These are phyloP conservation scores for Rhizophagus prolifer DNA, from an alignment of 192 early-diverging fungal species.

Conservation along the genomic window DNA sequence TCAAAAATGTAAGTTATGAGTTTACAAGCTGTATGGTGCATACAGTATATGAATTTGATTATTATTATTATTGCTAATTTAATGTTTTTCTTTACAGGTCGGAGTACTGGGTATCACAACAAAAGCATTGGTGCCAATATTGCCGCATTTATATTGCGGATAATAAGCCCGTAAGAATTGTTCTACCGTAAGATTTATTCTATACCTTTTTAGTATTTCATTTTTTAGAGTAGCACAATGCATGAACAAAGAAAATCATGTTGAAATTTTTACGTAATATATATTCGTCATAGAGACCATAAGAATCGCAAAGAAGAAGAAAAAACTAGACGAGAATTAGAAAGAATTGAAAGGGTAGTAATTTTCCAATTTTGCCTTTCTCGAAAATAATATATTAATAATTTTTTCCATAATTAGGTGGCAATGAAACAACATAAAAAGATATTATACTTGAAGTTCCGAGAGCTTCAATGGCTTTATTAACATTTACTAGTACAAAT, in stretches of 20 bases:
- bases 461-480: slow-evolving; percentile 5
- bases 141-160: slow-evolving; percentile 80
- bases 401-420: slow-evolving; percentile 27
- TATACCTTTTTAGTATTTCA: neutral
- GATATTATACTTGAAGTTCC: slow-evolving; percentile 41
- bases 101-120: slow-evolving; percentile 69
- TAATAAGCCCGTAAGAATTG: slow-evolving; percentile 70
- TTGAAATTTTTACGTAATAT: slow-evolving; percentile 72
- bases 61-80: neutral
- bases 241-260: slow-evolving; percentile 84
- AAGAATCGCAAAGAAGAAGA: slow-evolving; percentile 54
- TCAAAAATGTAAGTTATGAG: neutral
- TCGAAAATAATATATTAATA: neutral
- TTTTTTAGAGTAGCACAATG: slow-evolving; percentile 45
- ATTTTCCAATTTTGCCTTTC: neutral
- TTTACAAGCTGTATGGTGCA: neutral
- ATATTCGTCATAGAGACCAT: slow-evolving; percentile 56
- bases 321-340: slow-evolving; percentile 59
- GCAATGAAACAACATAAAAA: slow-evolving; percentile 44
- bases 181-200: neutral
- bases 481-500: neutral
- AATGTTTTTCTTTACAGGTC: slow-evolving; percentile 35
- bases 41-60: no score
- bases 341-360: slow-evolving; percentile 64
- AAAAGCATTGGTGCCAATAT: slow-evolving; percentile 84